phyloP scores from a whole-genome alignment of 768 basidiomycete species.

The Flagelloscypha sp. region DNA sequence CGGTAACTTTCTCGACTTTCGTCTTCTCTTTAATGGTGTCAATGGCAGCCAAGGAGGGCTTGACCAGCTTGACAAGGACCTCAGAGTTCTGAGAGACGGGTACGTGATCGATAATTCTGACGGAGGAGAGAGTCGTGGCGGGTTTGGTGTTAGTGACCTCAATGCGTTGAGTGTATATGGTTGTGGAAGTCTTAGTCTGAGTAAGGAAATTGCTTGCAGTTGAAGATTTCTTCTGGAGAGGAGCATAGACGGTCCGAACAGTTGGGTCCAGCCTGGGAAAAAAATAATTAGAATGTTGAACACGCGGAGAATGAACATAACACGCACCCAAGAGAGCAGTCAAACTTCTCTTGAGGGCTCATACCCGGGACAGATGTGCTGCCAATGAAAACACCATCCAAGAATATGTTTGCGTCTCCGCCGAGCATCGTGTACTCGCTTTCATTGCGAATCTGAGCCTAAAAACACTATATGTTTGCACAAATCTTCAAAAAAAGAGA shows the following conservation, averaged over 20 bases:
- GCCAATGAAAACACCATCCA: conserved; percentile 50
- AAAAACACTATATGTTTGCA: conserved; percentile 1
- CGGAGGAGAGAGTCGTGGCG: conserved; percentile 16
- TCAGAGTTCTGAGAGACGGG: conserved; percentile 26
- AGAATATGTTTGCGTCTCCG: conserved; percentile 42
- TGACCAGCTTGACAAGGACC: conserved; percentile 15
- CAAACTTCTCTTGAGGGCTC: conserved; percentile 35
- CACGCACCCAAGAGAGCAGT: conserved; percentile 37
- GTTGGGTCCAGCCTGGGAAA: conserved; percentile 29
- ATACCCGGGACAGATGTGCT: conserved; percentile 33
- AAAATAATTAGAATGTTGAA: neutral
- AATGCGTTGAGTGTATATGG: conserved; percentile 28
- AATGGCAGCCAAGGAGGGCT: conserved; percentile 13
- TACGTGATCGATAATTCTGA: conserved; percentile 30
- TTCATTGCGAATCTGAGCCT: conserved; percentile 45
- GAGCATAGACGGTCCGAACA: conserved; percentile 32
- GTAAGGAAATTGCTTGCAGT: conserved; percentile 24
- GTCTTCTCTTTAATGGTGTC: too few species aligned
- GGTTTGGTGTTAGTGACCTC: conserved; percentile 30
- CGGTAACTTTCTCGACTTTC: too few species aligned
- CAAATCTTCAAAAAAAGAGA: neutral
- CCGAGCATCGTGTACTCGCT: conserved; percentile 44
- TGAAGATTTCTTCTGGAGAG: conserved; percentile 25
- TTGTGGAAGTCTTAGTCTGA: conserved; percentile 23
- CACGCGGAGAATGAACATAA: neutral